Conservation (phyloP, 768 basidiomycete genomes). For the Mrakia blollopis region DNA sequence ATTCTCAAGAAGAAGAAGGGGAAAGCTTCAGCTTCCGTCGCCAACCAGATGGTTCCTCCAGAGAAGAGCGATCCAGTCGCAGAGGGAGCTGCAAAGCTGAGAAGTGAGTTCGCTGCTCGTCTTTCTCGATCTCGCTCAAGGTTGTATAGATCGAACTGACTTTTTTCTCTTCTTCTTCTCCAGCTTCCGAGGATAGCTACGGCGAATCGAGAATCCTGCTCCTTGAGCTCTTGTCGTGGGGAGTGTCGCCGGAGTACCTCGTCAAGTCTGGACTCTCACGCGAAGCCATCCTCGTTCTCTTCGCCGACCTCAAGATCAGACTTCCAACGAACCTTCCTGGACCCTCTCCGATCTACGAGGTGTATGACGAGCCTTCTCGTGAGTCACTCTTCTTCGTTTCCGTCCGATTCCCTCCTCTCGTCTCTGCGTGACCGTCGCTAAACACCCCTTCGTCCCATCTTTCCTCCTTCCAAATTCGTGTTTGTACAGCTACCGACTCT, state of each 20-base stretch:
- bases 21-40: neutral
- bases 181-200: constrained; percentile 27
- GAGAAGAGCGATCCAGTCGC: constrained; percentile 18
- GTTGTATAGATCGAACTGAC: too few species aligned
- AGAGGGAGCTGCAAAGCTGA: constrained; percentile 12
- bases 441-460: neutral
- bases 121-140: neutral
- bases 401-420: too few species aligned
- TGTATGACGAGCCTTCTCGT: neutral
- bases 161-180: too few species aligned
- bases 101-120: constrained; percentile 5
- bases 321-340: constrained; percentile 26
- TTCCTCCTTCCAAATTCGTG: neutral
- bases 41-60: neutral
- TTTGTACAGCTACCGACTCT: neutral
- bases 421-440: neutral
- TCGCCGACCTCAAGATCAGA: constrained; percentile 27
- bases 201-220: constrained; percentile 15
- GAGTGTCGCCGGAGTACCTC: constrained; percentile 27
- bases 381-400: neutral
- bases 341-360: neutral
- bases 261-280: constrained; percentile 26
- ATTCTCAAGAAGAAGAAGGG: neutral
- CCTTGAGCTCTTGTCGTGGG: constrained; percentile 31
- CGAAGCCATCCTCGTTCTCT: constrained; percentile 28